Percentiles rank a stretch among this genome's conserved stretches.
Conservation (phyloP, 2,329 filamentous ascomycete genomes). For the Ceratocystis eucalypticola region DNA sequence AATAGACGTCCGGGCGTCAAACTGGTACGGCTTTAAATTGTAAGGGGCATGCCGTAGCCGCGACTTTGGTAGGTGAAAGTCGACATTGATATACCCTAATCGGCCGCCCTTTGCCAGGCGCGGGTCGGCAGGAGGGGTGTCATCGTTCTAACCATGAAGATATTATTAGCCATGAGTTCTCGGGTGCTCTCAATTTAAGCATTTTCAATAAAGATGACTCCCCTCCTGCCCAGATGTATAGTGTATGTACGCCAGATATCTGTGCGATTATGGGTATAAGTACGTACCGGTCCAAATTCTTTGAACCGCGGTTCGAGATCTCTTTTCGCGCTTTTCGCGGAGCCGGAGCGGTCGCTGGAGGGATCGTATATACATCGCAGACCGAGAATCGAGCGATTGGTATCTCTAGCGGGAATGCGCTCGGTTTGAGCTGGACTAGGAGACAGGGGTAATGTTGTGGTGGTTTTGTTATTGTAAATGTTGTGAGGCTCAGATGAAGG, state of each 20-base stretch:
- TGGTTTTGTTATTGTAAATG: constrained; percentile 20
- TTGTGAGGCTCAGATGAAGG: constrained; percentile 21
- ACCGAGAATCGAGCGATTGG: constrained; percentile 39
- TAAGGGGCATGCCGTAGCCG: constrained; percentile 62
- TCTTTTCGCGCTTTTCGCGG: constrained; percentile 39
- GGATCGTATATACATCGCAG: constrained; percentile 50
- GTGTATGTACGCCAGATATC: constrained; percentile 15
- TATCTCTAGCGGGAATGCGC: constrained; percentile 45
- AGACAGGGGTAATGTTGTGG: constrained; percentile 21
- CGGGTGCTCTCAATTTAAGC: constrained; percentile 9
- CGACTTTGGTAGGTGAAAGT: constrained; percentile 56
- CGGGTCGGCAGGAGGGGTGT: constrained; percentile 67
- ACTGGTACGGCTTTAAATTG: constrained; percentile 65
- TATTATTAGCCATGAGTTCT: constrained; percentile 22
- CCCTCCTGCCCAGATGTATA: constrained; percentile 30
- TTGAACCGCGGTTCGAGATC: constrained; percentile 47
- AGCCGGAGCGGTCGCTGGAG: constrained; percentile 35
- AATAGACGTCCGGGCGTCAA: constrained; percentile 70
- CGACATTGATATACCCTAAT: constrained; percentile 53
- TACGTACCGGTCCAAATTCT: constrained; percentile 55
- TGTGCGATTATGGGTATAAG: constrained; percentile 29
- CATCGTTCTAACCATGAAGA: constrained; percentile 58
- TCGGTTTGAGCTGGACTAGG: constrained; percentile 22
- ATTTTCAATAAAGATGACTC: constrained; percentile 40
- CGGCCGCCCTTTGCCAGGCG: constrained; percentile 58